These are phyloP conservation scores for Zygoascus tannicola DNA, from an alignment of 805 yeast genomes.

Conservation along the genomic window DNA sequence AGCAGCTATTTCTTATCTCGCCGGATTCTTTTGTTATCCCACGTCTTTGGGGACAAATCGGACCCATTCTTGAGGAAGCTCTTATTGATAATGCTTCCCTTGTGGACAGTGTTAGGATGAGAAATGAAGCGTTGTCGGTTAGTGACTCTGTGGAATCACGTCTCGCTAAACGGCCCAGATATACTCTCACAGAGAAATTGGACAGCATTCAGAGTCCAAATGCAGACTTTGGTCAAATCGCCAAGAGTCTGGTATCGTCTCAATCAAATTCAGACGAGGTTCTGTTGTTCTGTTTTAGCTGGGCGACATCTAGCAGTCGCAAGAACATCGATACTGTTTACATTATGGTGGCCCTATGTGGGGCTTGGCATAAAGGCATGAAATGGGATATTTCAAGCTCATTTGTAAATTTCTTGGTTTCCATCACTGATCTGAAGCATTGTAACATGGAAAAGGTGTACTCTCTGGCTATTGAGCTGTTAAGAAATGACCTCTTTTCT, in stretches of 20 bases:
- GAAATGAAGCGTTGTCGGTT: conserved; percentile 20
- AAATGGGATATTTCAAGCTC: conserved; percentile 20
- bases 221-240: conserved; percentile 13
- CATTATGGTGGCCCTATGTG: conserved; percentile 16
- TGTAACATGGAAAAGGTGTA: conserved; percentile 18
- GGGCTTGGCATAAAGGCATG: conserved; percentile 13
- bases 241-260: conserved; percentile 6
- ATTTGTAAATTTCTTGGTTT: conserved; percentile 20
- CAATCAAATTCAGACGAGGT: conserved; percentile 12
- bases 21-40: conserved; percentile 29
- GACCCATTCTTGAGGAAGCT: conserved; percentile 21
- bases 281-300: conserved; percentile 19
- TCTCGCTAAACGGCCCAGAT: conserved; percentile 3
- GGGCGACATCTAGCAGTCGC: conserved; percentile 21
- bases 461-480: conserved; percentile 43
- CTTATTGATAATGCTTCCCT: conserved; percentile 11
- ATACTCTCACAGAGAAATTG: conserved; percentile 11
- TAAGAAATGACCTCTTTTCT: conserved; percentile 40
- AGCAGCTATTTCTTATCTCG: conserved; percentile 16
- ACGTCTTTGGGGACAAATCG: conserved; percentile 22
- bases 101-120: conserved; percentile 13
- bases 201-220: conserved; percentile 24
- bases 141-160: conserved; percentile 17
- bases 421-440: conserved; percentile 4
- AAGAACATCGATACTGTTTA: conserved; percentile 16